phyloP scores from a whole-genome alignment of 768 basidiomycete species.

The Paxillus rubicundulus region DNA sequence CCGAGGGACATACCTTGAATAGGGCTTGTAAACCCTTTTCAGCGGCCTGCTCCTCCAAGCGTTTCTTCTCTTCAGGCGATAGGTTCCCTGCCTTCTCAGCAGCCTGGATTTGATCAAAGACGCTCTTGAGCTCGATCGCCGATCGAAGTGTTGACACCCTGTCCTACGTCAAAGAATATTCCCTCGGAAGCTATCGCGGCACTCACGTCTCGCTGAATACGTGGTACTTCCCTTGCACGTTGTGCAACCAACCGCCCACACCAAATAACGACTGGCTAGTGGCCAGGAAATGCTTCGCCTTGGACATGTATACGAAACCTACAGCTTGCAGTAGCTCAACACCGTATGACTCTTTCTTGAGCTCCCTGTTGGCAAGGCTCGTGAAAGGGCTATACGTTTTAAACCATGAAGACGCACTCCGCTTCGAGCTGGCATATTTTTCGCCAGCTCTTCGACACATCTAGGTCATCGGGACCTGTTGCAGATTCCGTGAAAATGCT shows the following conservation, averaged over 20 bases:
- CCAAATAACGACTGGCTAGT: conserved; percentile 68
- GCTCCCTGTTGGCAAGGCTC: conserved; percentile 48
- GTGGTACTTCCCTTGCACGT: conserved; percentile 89
- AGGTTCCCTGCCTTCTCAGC: conserved; percentile 85
- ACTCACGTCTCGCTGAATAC: conserved; percentile 90
- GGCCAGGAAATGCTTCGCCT: conserved; percentile 81
- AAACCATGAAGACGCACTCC: conserved; percentile 50
- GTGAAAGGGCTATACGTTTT: neutral
- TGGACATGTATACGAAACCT: conserved; percentile 81
- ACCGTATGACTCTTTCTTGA: conserved; percentile 85
- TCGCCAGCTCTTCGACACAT: conserved; percentile 70
- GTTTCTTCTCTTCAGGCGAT: conserved; percentile 72
- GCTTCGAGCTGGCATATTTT: conserved; percentile 81
- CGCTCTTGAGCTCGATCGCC: conserved; percentile 84
- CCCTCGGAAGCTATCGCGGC: neutral
- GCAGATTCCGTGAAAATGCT: conserved; percentile 88
- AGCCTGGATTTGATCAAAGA: conserved; percentile 90
- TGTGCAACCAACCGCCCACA: conserved; percentile 91
- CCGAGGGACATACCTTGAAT: conserved; percentile 64
- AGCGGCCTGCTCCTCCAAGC: conserved; percentile 87
- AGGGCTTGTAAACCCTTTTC: conserved; percentile 89
- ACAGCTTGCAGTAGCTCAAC: conserved; percentile 82
- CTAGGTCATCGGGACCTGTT: conserved; percentile 60
- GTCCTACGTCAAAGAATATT: conserved; percentile 3
- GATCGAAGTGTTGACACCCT: conserved; percentile 84